These are phyloP conservation scores for Chlamydomonas reinhardtii DNA, from an alignment of 163 green algal genomes.

Conservation along the genomic window DNA sequence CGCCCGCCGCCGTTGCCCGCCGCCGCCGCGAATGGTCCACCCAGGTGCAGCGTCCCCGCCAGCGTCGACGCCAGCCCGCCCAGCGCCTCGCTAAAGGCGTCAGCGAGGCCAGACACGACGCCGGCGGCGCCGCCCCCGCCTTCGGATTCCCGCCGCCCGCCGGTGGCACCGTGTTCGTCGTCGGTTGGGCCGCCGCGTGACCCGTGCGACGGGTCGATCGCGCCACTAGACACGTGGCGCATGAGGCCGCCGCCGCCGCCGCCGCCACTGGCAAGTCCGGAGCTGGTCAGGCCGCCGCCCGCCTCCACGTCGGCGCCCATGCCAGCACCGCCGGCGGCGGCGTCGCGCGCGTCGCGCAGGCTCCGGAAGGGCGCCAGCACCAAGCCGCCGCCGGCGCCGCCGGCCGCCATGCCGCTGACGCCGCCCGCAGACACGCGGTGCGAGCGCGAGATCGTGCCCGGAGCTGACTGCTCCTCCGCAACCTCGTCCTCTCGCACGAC, in stretches of 20 bases:
- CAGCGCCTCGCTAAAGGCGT: not conserved
- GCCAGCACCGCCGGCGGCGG: not conserved
- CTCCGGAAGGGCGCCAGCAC: not conserved
- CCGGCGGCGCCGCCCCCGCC: not conserved
- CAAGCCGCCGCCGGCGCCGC: not conserved
- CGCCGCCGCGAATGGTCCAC: not conserved
- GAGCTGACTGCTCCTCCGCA: not conserved
- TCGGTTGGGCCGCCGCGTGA: not conserved
- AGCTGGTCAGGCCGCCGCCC: not conserved
- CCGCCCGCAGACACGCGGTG: not conserved
- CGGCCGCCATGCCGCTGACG: not conserved
- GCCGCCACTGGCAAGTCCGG: not conserved
- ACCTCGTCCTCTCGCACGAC: not conserved
- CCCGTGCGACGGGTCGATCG: not conserved
- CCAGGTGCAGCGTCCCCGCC: constrained; percentile 1
- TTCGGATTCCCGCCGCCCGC: not conserved
- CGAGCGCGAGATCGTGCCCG: not conserved
- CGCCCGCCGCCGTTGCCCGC: not conserved
- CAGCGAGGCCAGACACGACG: not conserved
- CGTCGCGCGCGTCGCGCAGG: not conserved
- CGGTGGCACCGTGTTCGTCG: not conserved
- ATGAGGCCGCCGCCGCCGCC: too few relatives aligned
- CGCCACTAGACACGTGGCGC: not conserved
- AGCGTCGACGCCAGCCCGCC: constrained; percentile 9
- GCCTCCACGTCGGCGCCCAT: not conserved